Evolutionary conservation across 1,139 yeast genomes (phyloP), one percentile per base, ranked within the genome.

Genomic region (Suhomyces bribrorum): DNA sequence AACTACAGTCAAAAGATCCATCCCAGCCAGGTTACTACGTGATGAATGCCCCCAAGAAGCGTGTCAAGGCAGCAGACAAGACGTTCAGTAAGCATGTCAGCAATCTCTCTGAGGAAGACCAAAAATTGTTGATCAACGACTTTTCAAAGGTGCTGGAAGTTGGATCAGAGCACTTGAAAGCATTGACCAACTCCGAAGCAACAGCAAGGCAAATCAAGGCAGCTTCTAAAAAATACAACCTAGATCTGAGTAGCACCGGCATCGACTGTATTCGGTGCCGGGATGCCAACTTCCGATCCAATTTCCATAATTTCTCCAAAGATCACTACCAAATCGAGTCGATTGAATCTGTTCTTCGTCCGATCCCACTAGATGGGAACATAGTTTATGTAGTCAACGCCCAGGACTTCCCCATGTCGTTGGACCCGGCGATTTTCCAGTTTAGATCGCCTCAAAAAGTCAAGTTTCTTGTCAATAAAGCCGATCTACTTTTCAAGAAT

Each of bases 321-420:
- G 48, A 60, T 2, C 73, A 70, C 27, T 74, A 68, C 38, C 63
- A 65, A 5, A 62, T 63, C 4, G 59, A 60, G 32, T 50, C 71
- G 0, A 54, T 69, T 6, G 56, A 61, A 4, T 62, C 79, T 3
- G 43, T 79, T 47, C 50, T 59, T 5, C 44, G 49, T 3, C 43
- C 43, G 5, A 66, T 83, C 2, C 86, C 88, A 3, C 54, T 52
- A 2, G 52, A 62, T 22, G 77, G 81, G 1, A 73, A 20, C 24
- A 52, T 86, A 2, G 73, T 83, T 2, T 81, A 83, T 52, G 77
- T 86, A 1, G 67, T 82, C 11, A 81, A 82, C 33, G 81, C 83
- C 0, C 59, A 71, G 18, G 95, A 86, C 48, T 86, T 86, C 53
- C 96, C 96, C 2, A 62, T 82, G 37, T 74, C 80, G 6, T 59